Evolutionary conservation across 176 grass and related monocot species (phyloP).

Genomic region (Carex pumila): DNA sequence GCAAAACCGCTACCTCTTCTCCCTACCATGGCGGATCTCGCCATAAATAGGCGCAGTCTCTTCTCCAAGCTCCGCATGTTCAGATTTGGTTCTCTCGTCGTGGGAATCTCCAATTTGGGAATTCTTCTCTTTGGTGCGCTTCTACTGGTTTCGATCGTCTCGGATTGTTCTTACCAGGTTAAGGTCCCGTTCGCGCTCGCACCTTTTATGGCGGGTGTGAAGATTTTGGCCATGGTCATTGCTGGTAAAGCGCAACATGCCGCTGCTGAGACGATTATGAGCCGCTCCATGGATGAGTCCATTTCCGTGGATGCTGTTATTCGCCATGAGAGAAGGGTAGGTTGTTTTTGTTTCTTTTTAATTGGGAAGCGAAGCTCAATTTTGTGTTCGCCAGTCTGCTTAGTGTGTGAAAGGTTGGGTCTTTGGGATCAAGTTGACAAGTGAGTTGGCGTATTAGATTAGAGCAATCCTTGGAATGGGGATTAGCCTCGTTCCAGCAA

Average conservation of each 20-base stretch:
- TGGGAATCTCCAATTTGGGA: constrained; percentile 50
- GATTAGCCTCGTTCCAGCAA: background rate
- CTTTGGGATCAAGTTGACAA: background rate
- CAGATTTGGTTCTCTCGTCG: constrained; percentile 56
- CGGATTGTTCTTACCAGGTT: constrained; percentile 27
- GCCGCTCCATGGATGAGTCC: constrained; percentile 36
- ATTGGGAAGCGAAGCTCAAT: background rate
- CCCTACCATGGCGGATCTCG: constrained; percentile 28
- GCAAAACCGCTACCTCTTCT: constrained; percentile 25
- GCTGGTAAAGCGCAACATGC: constrained; percentile 76
- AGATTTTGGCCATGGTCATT: constrained; percentile 67
- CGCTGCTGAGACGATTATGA: constrained; percentile 74
- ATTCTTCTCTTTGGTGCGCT: constrained; percentile 58
- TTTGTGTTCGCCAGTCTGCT: background rate
- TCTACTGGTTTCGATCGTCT: constrained; percentile 37
- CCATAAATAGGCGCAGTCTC: constrained; percentile 7
- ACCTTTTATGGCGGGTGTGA: constrained; percentile 43
- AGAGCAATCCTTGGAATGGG: background rate
- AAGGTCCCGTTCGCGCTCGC: constrained; percentile 37
- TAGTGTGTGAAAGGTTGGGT: background rate
- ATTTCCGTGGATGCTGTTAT: constrained; percentile 56
- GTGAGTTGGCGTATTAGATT: background rate
- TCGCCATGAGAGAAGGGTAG: constrained; percentile 86
- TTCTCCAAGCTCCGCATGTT: constrained; percentile 71
- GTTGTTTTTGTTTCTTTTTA: constrained; percentile 1